These are phyloP conservation scores for Apostasia shenzhenica DNA, from an alignment of 106 monocot genomes.

Conservation along the genomic window DNA sequence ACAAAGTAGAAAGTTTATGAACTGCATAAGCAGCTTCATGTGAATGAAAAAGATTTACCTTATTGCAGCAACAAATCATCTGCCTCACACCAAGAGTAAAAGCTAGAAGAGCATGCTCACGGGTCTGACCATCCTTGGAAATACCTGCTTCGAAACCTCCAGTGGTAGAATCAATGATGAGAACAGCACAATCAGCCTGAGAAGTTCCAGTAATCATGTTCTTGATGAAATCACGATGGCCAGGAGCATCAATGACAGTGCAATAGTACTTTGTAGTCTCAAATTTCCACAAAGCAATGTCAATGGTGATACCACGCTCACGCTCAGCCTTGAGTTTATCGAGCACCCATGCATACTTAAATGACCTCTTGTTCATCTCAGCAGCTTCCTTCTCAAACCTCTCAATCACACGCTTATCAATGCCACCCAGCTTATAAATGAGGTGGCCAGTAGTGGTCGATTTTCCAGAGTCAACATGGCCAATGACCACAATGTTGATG, in stretches of 20 bases:
- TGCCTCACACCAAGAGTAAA: conserved; percentile 50
- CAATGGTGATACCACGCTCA: too few relatives aligned
- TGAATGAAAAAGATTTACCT: conserved; percentile 13
- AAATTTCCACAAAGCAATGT: too few relatives aligned
- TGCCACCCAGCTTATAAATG: conserved; percentile 55
- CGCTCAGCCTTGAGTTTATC: too few relatives aligned
- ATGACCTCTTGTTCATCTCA: too few relatives aligned
- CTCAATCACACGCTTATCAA: conserved; percentile 59
- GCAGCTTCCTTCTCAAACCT: too few relatives aligned
- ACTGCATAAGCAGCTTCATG: too few relatives aligned
- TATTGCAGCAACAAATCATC: conserved; percentile 16
- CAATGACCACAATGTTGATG: conserved; percentile 3
- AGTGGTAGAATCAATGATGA: conserved; percentile 49
- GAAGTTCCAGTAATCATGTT: too few relatives aligned
- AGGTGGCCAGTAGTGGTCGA: conserved; percentile 58
- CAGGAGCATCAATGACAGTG: too few relatives aligned
- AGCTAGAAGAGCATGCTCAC: conserved; percentile 57
- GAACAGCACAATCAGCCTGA: background rate
- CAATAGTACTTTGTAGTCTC: too few relatives aligned
- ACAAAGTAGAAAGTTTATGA: too few relatives aligned
- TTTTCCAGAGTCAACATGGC: conserved; percentile 52
- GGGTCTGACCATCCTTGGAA: conserved; percentile 57
- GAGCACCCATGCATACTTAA: too few relatives aligned
- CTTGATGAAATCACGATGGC: too few relatives aligned
- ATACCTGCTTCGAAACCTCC: conserved; percentile 17